Evolutionary conservation across 2,329 filamentous ascomycete genomes (phyloP), one percentile per base, ranked within the genome.

Genomic region (Cladophialophora exuberans): DNA sequence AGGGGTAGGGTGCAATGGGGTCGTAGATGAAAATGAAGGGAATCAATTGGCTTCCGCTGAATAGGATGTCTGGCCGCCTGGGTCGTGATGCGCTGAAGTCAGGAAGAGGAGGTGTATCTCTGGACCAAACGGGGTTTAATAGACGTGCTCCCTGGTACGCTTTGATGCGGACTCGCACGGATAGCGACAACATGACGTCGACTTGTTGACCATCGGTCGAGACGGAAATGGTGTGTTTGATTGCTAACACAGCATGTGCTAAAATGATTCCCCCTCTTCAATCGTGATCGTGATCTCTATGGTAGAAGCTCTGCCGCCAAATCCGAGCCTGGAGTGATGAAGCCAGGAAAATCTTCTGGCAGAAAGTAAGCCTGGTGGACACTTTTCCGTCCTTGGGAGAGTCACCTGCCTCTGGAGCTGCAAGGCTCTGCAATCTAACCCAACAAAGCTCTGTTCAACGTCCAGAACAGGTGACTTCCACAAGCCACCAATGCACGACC

Each of bases 391-490:
- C n/a, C 22, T n/a, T 28, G 38, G 52, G n/a, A 44, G 31, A 18
- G 53, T 56, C 53, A 56, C 25, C 38, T 51, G 53, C 43, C 33
- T 33, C 11, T 26, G 17, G 20, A 30, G 39, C 46, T 43, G 41
- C 53, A 51, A 56, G 53, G 53, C 53, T 56, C 46, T 39, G 53
- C 17, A 11, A 17, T 10, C 30, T 50, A 26, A 25, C 25, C n/a
- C 31, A 23, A 11, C 15, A 13, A 11, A 10, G 11, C 15, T 15
- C 20, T 54, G 44, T 49, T 54, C 42, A 15, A 25, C 25, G 31
- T 54, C 28, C 38, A 36, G 20, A 51, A 51, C 17, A 22, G 28
- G 52, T 50, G 31, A 41, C 39, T 22, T 18, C 28, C n/a, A 31
- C 23, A 49, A 39, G 45, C 38, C 36, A 42, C 45, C 45, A 43